A percentile compares a stretch with the other conserved stretches of the same genome.
These are phyloP conservation scores for Trichosporon asahii DNA, from an alignment of 1,284 basidiomycete genomes.

Conservation along the genomic window DNA sequence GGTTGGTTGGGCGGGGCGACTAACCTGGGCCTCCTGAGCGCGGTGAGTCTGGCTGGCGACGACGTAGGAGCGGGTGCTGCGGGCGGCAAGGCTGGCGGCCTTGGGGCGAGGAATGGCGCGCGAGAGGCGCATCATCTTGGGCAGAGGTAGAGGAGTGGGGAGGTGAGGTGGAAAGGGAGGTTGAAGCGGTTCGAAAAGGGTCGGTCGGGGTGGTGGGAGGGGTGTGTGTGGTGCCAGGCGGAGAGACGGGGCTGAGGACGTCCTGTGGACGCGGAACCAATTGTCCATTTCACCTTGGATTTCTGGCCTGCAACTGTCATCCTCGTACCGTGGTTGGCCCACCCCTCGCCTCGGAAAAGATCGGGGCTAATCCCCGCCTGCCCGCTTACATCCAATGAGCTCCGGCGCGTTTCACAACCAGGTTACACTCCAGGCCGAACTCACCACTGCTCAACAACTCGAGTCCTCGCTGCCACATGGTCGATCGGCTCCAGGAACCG, in stretches of 20 bases:
- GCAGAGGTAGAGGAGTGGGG: constrained; percentile 22
- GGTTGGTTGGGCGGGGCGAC: constrained; percentile 25
- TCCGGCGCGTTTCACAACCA: background rate
- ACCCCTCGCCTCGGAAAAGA: background rate
- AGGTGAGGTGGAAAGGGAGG: constrained; percentile 16
- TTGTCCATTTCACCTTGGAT: background rate
- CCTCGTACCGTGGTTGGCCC: constrained; percentile 1
- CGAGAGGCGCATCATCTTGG: constrained; percentile 34
- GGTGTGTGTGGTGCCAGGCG: constrained; percentile 10
- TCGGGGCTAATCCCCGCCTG: constrained; percentile 2
- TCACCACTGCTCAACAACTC: background rate
- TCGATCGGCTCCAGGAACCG: background rate
- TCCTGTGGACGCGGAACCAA: constrained; percentile 2
- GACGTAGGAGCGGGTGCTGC: constrained; percentile 36
- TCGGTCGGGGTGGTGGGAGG: constrained; percentile 2
- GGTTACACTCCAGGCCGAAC: background rate
- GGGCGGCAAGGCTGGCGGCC: constrained; percentile 19
- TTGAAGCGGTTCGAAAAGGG: constrained; percentile 7
- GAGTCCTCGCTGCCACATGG: background rate
- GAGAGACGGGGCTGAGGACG: constrained; percentile 10
- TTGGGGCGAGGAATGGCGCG: constrained; percentile 27
- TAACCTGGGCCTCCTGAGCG: constrained; percentile 48
- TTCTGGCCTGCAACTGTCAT: constrained; percentile 1
- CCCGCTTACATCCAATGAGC: background rate
- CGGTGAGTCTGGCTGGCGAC: constrained; percentile 45